Evolutionary conservation across 2,329 filamentous ascomycete species (phyloP).

Genomic region (Sclerotinia spermophila): DNA sequence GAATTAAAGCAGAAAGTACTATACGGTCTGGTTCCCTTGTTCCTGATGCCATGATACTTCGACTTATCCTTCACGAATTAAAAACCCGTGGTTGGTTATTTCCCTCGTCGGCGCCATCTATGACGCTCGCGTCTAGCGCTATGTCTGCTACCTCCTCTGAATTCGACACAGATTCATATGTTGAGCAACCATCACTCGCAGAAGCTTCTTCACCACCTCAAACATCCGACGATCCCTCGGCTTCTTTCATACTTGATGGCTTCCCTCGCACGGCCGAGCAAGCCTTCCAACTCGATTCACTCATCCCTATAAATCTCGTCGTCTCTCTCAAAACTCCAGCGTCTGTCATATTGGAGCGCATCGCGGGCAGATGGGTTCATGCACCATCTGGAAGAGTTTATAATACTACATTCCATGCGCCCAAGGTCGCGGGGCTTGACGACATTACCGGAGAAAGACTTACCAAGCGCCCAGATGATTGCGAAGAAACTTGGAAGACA

Average conservation of each 20-base stretch:
- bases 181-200: conserved; percentile 35
- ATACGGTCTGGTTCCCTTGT: conserved; percentile 91
- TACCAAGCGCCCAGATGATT: conserved; percentile 80
- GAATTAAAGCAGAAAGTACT: conserved; percentile 82
- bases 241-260: conserved; percentile 92
- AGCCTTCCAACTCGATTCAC: conserved; percentile 69
- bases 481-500: conserved; percentile 77
- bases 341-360: conserved; percentile 82
- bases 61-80: conserved; percentile 88
- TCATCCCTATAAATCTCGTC: conserved; percentile 93
- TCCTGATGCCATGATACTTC: conserved; percentile 84
- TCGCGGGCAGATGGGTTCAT: conserved; percentile 91
- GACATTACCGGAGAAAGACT: conserved; percentile 87
- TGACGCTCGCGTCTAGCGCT: conserved; percentile 31
- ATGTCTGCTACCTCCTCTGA: conserved; percentile 39
- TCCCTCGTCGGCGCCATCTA: conserved; percentile 40
- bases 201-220: conserved; percentile 40
- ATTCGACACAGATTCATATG: conserved; percentile 33
- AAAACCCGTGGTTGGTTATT: conserved; percentile 79
- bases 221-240: conserved; percentile 65
- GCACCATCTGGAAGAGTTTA: conserved; percentile 88
- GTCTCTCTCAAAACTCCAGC: conserved; percentile 83
- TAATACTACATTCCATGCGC: conserved; percentile 89
- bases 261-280: conserved; percentile 87
- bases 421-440: conserved; percentile 74